Evolutionary conservation across 1,139 yeast genomes (phyloP), one percentile per base, ranked within the genome.

Genomic region (Suhomyces ambrosiae): DNA sequence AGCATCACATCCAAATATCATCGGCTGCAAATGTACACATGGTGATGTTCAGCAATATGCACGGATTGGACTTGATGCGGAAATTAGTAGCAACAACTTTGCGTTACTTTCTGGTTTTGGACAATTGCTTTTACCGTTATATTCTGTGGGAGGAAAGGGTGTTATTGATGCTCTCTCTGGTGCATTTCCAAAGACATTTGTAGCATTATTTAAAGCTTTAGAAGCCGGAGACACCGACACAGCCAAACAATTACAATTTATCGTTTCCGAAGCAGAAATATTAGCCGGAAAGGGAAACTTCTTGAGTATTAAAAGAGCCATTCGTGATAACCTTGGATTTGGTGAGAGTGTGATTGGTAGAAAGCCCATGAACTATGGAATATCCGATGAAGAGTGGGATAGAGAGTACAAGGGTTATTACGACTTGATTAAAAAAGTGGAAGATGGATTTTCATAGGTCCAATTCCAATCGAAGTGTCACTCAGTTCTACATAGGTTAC

Each of bases 1-100:
- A 27, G 54, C 68, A 11, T 46, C 42, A 32, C 78, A 73, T 50
- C 61, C 62, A 32, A 71, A 74, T 46, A 68, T 74, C 33, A 74
- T 71, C 26, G 79, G 79, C 10, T 61, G 66, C 48, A 74, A 74
- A 52, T 61, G 72, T 42, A 65, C 78, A 12, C 73, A 72, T 52
- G 35, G 34, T 2, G 45, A 43, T 18, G 45, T 43, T 5, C 38
- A 38, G 14, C 45, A 40, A n/a, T 41, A 43, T 22, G 38, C 47
- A 18, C 30, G 38, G 12, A 36, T 43, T 14, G 47, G 47, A 1
- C 37, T 38, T 7, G 45, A 43, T 10, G 30, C 36, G 11, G 43
- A 33, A 8, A 34, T 40, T 28, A 27, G 14, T 7, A 35, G 28
- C 27, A 49, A 42, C 26, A 49, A 56, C 33, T 57, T 57, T 39